A percentile compares a stretch with the other conserved stretches of the same genome.
Conservation (phyloP, 2,329 filamentous ascomycete species). For the Arthrobotrys megalospora region DNA sequence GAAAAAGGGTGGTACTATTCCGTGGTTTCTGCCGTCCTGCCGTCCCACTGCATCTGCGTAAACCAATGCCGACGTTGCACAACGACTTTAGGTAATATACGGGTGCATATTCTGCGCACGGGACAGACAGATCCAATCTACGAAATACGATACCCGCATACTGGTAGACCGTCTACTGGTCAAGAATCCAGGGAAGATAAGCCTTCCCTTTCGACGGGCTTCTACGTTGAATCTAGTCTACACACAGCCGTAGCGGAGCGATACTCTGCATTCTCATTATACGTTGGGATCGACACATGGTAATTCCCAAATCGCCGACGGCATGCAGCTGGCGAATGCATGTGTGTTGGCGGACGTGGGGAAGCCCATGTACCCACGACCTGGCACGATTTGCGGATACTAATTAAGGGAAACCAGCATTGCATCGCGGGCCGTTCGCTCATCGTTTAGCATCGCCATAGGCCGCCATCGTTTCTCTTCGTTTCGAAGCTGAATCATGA, state of each 20-base stretch:
- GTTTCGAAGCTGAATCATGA: slow-evolving; percentile 36
- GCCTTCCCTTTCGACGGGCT: slow-evolving; percentile 39
- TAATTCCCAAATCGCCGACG: slow-evolving; percentile 58
- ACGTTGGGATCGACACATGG: slow-evolving; percentile 61
- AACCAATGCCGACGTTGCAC: slow-evolving; percentile 26
- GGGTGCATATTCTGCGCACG: slow-evolving; percentile 14
- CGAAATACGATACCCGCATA: slow-evolving; percentile 28
- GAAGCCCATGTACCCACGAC: slow-evolving; percentile 19
- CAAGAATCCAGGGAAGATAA: slow-evolving; percentile 26
- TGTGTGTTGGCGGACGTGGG: slow-evolving; percentile 61
- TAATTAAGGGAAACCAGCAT: slow-evolving; percentile 46
- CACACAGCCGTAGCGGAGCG: slow-evolving; percentile 16
- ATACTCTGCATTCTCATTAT: slow-evolving; percentile 52
- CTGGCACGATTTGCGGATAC: slow-evolving; percentile 23
- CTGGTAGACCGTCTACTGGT: slow-evolving; percentile 48
- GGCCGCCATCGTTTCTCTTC: slow-evolving; percentile 33
- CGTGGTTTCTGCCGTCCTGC: slow-evolving; percentile 28
- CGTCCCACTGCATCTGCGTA: slow-evolving; percentile 6
- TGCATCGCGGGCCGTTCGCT: slow-evolving; percentile 26
- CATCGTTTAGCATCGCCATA: slow-evolving; percentile 46
- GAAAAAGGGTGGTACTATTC: slow-evolving; percentile 4
- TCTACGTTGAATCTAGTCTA: slow-evolving; percentile 38
- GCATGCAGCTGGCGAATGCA: slow-evolving; percentile 50
- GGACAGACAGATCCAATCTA: slow-evolving; percentile 22
- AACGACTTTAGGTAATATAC: slow-evolving; percentile 24